Percentiles rank a stretch among this genome's conserved stretches.
phyloP scores from a whole-genome alignment of 345 rosid genomes.

The Eucalyptus sp. region DNA sequence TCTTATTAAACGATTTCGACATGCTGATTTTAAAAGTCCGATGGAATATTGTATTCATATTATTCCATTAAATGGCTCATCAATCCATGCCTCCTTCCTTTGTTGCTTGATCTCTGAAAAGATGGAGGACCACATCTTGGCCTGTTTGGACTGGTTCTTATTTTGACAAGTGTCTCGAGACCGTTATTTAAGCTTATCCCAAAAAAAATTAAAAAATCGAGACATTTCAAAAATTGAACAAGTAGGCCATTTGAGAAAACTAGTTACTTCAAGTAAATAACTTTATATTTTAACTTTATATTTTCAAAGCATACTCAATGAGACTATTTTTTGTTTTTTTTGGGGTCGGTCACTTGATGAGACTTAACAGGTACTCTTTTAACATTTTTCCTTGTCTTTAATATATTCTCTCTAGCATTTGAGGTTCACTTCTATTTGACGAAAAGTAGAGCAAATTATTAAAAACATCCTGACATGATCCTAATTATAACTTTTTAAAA shows the following conservation, averaged over 20 bases:
- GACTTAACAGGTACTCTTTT: background rate
- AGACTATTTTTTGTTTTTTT: background rate
- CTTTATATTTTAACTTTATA: background rate
- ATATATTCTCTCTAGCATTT: background rate
- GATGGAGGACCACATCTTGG: background rate
- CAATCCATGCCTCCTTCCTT: background rate
- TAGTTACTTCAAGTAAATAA: background rate
- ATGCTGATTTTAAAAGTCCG: background rate
- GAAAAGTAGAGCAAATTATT: background rate
- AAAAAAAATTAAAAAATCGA: no score
- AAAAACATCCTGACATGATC: background rate
- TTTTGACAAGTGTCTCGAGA: background rate
- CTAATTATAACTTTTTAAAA: background rate
- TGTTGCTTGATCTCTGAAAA: background rate
- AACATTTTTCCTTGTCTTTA: background rate
- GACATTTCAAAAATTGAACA: background rate
- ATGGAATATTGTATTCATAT: background rate
- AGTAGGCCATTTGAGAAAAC: background rate
- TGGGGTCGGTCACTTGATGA: background rate
- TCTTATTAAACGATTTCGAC: background rate
- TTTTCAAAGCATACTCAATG: background rate
- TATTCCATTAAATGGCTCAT: background rate
- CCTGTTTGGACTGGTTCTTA: background rate
- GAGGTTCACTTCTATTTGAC: background rate
- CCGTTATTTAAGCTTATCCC: background rate